Base-by-base conservation (phyloP, 768 basidiomycete genomes). In the Boletus subcaerulescens region DNA sequence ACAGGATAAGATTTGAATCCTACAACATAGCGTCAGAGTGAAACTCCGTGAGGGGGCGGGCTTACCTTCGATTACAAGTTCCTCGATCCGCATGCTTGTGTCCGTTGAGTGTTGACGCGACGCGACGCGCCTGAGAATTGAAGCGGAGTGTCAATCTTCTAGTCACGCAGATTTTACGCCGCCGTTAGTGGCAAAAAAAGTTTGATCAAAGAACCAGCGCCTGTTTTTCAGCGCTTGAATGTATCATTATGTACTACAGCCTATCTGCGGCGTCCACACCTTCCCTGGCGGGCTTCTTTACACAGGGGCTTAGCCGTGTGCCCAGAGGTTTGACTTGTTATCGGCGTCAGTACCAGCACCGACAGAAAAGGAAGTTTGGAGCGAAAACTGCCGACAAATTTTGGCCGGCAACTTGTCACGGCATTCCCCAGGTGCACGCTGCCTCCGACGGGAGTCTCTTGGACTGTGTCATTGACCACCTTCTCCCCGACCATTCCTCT, bases 1-100 rank as follows among this genome's bases (percentile, higher is more conserved):
- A 95, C 93, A 11, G 96, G 95, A 69, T 98, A 98, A 2, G 93
- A 96, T 71, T 99, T 98, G 80, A 98, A 99, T 45, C 96, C 94
- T 92, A 60, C 11, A 43, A 32, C 3, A 14, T 24, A 22, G 17
- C 3, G 36, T 61, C 18, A 62, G 55, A 29, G n/a, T 46, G 18
- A n/a, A 45, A 22, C 15, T 40, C 1, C 1, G 9, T 13, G 13
- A 6, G 1, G 15, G 18, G 5, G 38, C 31, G 15, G 29, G 53
- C 70, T 33, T 62, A 83, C 92, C 93, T 72, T 98, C 96, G 50
- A 98, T 81, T 53, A 98, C 88, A 26, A 98, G 85, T 66, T 98
- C 96, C 68, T 96, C 92, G 60, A 97, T 94, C 60, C 93, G 79
- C 94, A 96, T 96, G 54, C 63, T 76, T 60, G 41, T n/a, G 45